phyloP scores from a whole-genome alignment of 73 alveolate species.

The Breviolum minutum region DNA sequence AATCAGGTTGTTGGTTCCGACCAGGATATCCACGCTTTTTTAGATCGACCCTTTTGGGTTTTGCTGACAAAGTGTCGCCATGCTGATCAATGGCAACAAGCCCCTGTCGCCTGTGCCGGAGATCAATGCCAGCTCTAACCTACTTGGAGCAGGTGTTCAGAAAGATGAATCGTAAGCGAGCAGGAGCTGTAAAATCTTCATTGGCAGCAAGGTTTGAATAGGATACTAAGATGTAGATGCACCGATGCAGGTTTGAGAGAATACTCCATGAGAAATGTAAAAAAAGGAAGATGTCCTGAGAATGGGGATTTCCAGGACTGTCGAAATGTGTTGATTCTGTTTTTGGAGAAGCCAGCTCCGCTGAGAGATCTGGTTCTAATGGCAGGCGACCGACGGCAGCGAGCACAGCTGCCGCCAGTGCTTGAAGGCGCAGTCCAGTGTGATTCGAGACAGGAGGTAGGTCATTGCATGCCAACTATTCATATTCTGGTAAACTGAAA shows the following conservation, averaged over 20 bases:
- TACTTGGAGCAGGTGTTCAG: constrained; percentile 14
- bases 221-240: background rate
- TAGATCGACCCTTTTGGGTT: no score
- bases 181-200: background rate
- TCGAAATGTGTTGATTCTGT: no score
- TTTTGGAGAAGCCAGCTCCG: no score
- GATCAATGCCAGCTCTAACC: constrained; percentile 19
- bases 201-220: no score
- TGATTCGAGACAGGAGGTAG: background rate
- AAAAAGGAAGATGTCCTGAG: background rate
- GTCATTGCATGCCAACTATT: background rate
- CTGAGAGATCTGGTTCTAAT: background rate
- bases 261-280: background rate
- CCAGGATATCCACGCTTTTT: no score
- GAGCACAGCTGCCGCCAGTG: constrained; percentile 64
- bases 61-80: background rate
- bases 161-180: background rate
- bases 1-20: no score
- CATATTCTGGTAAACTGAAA: background rate
- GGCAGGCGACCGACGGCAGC: constrained; percentile 32
- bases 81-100: constrained; percentile 18
- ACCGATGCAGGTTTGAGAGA: background rate
- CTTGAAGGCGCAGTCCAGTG: constrained; percentile 39
- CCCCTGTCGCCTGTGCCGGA: constrained; percentile 83
- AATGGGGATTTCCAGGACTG: background rate